phyloP scores from a whole-genome alignment of 2,329 filamentous ascomycete species.

The Ceratocystis destructans region DNA sequence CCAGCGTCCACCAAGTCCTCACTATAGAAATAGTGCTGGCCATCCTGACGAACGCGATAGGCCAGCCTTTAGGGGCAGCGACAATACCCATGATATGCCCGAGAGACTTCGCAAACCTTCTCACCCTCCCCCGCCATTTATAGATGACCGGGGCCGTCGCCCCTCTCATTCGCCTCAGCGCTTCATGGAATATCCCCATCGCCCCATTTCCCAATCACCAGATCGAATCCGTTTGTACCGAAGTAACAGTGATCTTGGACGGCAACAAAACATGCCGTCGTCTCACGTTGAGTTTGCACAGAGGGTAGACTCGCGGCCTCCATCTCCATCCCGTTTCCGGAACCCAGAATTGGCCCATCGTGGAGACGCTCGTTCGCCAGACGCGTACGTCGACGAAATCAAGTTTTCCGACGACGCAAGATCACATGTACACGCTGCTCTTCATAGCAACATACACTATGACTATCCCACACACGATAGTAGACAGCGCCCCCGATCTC shows the following conservation, averaged over 20 bases:
- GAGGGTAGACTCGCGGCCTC: neutral
- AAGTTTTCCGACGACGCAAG: neutral
- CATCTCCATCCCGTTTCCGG: neutral
- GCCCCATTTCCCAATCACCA: slow-evolving; percentile 11
- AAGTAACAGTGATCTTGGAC: neutral
- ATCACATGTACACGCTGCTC: neutral
- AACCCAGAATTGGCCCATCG: neutral
- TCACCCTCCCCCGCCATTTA: neutral
- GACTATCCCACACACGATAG: neutral
- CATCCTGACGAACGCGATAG: neutral
- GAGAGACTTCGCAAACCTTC: slow-evolving; percentile 1
- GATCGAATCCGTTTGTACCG: neutral
- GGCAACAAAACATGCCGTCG: neutral
- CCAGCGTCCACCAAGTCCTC: neutral
- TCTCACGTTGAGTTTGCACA: neutral
- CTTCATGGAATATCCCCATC: slow-evolving; percentile 1
- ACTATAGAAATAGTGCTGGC: neutral
- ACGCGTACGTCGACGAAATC: neutral
- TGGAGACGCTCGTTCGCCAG: neutral
- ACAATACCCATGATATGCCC: neutral
- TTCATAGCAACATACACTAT: neutral
- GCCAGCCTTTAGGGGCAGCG: neutral
- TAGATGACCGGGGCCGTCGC: neutral
- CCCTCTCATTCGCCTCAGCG: slow-evolving; percentile 9
- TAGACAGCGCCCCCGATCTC: neutral